A percentile compares a stretch with the other conserved stretches of the same genome.
Evolutionary conservation across 768 basidiomycete genomes (phyloP).

Genomic region (Lactarius trivialis): DNA sequence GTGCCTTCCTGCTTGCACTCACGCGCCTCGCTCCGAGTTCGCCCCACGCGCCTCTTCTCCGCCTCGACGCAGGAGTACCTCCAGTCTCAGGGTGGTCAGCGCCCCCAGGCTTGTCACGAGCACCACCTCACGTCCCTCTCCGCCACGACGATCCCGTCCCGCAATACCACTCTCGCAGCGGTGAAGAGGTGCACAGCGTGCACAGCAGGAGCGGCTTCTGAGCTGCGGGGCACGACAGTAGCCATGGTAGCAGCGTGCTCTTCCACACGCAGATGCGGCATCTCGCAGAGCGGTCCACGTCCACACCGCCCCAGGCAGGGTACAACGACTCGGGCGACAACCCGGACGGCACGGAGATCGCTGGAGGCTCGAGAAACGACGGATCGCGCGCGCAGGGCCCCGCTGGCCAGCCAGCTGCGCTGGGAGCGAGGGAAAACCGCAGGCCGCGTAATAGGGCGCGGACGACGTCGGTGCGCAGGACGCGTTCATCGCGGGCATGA

Average conservation of each 20-base stretch:
- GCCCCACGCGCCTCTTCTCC: slow-evolving; percentile 72
- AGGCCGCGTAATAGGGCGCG: slow-evolving; percentile 30
- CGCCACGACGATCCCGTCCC: not conserved
- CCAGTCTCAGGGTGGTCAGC: slow-evolving; percentile 80
- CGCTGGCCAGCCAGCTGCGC: not conserved
- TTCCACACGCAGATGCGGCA: slow-evolving; percentile 29
- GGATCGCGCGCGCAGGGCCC: slow-evolving; percentile 1
- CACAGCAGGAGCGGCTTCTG: slow-evolving; percentile 74
- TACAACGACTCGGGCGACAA: slow-evolving; percentile 49
- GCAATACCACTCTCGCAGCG: slow-evolving; percentile 1
- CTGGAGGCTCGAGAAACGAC: slow-evolving; percentile 30
- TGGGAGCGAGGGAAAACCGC: not conserved
- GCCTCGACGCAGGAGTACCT: slow-evolving; percentile 82
- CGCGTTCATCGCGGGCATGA: slow-evolving; percentile 85
- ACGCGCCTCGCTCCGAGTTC: slow-evolving; percentile 58
- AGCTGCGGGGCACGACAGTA: slow-evolving; percentile 48
- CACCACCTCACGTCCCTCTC: slow-evolving; percentile 22
- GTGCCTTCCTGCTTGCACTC: slow-evolving; percentile 70
- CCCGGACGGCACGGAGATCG: slow-evolving; percentile 54
- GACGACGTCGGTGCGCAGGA: slow-evolving; percentile 78
- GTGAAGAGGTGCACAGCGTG: slow-evolving; percentile 37
- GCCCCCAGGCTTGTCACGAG: slow-evolving; percentile 31
- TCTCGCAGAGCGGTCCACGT: slow-evolving; percentile 16
- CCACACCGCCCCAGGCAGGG: slow-evolving; percentile 34
- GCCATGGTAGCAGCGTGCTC: slow-evolving; percentile 51